phyloP scores from a whole-genome alignment of 75 land plant genomes.

The Pinus albicaulis region DNA sequence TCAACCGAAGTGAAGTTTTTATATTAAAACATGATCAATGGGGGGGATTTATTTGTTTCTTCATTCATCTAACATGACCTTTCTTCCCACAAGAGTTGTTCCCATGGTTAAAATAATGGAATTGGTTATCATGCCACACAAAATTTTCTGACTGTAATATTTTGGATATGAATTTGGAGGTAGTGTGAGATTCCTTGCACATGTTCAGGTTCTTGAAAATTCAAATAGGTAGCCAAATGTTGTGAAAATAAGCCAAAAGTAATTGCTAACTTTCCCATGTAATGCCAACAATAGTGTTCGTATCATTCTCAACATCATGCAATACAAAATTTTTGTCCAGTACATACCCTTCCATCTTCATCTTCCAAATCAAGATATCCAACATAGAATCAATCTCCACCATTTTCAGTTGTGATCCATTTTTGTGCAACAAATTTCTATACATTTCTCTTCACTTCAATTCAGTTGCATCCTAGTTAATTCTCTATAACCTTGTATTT shows the following conservation, averaged over 20 bases:
- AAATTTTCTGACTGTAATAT: conserved; percentile 28
- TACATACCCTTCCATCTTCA: conserved; percentile 14
- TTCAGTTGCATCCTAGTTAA: conserved; percentile 10
- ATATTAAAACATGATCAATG: too few species aligned
- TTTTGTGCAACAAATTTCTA: conserved; percentile 6
- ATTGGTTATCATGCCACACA: conserved; percentile 39
- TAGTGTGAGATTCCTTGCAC: conserved; percentile 19
- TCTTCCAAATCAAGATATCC: conserved; percentile 8
- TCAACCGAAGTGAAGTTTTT: too few species aligned
- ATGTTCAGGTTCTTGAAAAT: conserved; percentile 18
- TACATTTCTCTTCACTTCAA: conserved; percentile 6
- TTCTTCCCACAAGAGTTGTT: conserved; percentile 48
- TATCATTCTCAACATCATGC: conserved; percentile 6
- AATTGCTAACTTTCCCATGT: conserved; percentile 25
- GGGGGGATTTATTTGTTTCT: too few species aligned
- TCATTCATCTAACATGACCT: conserved; percentile 11
- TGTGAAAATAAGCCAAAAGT: conserved; percentile 28
- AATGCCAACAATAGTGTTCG: conserved; percentile 6
- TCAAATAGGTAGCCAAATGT: conserved; percentile 14
- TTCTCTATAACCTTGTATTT: conserved; percentile 3
- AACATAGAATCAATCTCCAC: conserved; percentile 6
- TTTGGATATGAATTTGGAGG: conserved; percentile 19
- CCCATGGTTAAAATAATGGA: conserved; percentile 58
- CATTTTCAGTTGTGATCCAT: conserved; percentile 10
- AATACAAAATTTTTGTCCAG: conserved; percentile 12